Evolutionary conservation across 2,329 filamentous ascomycete genomes (phyloP), one percentile per base, ranked within the genome.

Genomic region (Diaporthe aspalathi): DNA sequence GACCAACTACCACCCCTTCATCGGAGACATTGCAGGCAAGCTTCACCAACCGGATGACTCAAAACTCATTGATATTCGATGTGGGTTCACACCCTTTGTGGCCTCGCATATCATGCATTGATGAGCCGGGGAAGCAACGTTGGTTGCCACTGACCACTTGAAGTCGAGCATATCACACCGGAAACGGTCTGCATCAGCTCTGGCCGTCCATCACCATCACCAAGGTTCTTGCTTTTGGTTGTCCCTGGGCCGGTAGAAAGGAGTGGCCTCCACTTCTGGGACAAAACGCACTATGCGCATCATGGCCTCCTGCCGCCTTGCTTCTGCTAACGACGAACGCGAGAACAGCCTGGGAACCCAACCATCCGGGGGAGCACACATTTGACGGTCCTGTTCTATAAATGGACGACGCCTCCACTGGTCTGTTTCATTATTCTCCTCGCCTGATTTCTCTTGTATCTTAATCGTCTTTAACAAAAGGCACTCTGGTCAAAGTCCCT

Each of bases 101-200:
- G 45, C 45, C 29, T 50, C 16, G 20, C n/a, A 12, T 11, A 29
- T n/a, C 45, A 60, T 50, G 60, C 27, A 38, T 16, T 17, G 43
- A 29, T 45, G 60, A n/a, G 17, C n/a, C 29, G 27, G 3, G 17
- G 11, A 12, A 50, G 22, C 29, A 65, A 50, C 60, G 43, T 65
- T 32, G 60, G 60, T 20, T 22, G 5, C 60, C 17, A 16, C 60
- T 50, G 27, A 38, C 43, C 43, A 35, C 14, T 22, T 22, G 43
- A 63, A 9, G 12, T 63, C 14, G 43, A 63, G n/a, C n/a, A n/a
- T n/a, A n/a, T 20, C 60, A 49, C 20, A 20, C 29, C 20, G 32
- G 60, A 50, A 50, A 43, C 60, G 60, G 60, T 65, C 60, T 65
- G 45, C 43, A 50, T 17, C 29, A 17, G 9, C 43, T 9, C 24